A percentile compares a stretch with the other conserved stretches of the same genome.
These are phyloP conservation scores for Saturnispora serradocipensis DNA, from an alignment of 805 yeast species.

Conservation along the genomic window DNA sequence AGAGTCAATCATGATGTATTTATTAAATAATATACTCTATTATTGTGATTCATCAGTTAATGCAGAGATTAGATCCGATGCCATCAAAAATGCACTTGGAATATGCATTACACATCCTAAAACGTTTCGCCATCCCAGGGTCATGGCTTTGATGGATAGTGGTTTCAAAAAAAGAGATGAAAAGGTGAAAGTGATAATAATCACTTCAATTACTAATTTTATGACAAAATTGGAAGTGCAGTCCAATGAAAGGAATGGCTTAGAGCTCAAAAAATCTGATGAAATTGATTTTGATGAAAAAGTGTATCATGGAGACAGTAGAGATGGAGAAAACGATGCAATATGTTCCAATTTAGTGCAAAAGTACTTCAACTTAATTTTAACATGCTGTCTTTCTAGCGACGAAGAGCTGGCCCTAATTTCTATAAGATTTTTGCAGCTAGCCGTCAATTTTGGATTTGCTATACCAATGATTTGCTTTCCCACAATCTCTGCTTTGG, in stretches of 20 bases:
- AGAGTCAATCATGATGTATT: slow-evolving; percentile 49
- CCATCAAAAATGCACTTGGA: slow-evolving; percentile 48
- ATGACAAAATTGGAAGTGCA: slow-evolving; percentile 47
- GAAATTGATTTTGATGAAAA: slow-evolving; percentile 33
- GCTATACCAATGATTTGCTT: slow-evolving; percentile 66
- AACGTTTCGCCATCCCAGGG: slow-evolving; percentile 49
- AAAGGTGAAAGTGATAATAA: slow-evolving; percentile 40
- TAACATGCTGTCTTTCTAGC: slow-evolving; percentile 40
- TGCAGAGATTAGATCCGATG: slow-evolving; percentile 35
- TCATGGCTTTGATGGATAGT: slow-evolving; percentile 42
- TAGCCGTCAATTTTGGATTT: slow-evolving; percentile 55
- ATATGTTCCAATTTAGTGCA: slow-evolving; percentile 68
- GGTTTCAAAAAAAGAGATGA: slow-evolving; percentile 33
- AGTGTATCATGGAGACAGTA: slow-evolving; percentile 47
- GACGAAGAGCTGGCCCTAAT: slow-evolving; percentile 33
- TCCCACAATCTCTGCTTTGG: slow-evolving; percentile 62
- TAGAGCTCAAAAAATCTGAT: slow-evolving; percentile 30
- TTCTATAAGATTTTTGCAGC: slow-evolving; percentile 46
- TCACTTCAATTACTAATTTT: slow-evolving; percentile 51
- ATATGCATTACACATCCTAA: slow-evolving; percentile 58
- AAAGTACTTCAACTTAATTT: slow-evolving; percentile 41
- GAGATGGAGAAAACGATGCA: slow-evolving; percentile 49
- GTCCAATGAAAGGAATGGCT: slow-evolving; percentile 33
- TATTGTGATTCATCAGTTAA: slow-evolving; percentile 34
- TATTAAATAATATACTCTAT: slow-evolving; percentile 48